phyloP scores from a whole-genome alignment of 179 eudicot genomes.

The Monotropa hypopitys region DNA sequence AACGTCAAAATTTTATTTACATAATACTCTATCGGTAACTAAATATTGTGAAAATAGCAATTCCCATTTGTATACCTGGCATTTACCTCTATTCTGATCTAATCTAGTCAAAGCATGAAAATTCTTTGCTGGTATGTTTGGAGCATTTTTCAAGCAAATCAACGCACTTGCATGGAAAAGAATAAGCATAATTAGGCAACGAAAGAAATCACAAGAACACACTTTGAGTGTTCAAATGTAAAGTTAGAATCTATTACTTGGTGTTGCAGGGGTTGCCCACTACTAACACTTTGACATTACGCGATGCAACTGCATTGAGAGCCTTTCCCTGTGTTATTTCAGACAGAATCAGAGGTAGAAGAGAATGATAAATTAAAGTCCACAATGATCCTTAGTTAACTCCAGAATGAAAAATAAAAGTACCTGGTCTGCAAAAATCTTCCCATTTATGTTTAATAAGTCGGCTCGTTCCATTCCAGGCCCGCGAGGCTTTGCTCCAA shows the following conservation, averaged over 20 bases:
- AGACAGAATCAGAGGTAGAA: background rate
- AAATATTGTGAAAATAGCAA: background rate
- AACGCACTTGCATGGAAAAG: conserved; percentile 51
- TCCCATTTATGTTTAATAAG: conserved; percentile 80
- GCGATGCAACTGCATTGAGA: conserved; percentile 89
- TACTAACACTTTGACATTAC: conserved; percentile 71
- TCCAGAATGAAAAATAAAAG: background rate
- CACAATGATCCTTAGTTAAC: background rate
- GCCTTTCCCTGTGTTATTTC: conserved; percentile 63
- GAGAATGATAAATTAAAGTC: too few relatives aligned
- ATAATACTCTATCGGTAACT: background rate
- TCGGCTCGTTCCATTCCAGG: conserved; percentile 96
- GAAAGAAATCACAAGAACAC: background rate
- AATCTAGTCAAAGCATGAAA: conserved; percentile 91
- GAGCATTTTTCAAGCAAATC: conserved; percentile 96
- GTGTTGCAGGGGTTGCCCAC: conserved; percentile 99
- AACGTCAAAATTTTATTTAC: background rate
- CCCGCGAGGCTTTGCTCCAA: conserved; percentile 98
- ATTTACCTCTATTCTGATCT: conserved; percentile 96
- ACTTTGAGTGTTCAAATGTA: background rate
- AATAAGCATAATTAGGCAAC: conserved; percentile 7
- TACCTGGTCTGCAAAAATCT: conserved; percentile 80
- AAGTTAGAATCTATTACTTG: conserved; percentile 39
- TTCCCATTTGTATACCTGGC: conserved; percentile 45
- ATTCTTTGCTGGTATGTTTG: conserved; percentile 87